These are phyloP conservation scores for Aureobasidium sp. DNA, from an alignment of 2,329 filamentous ascomycete genomes.

Conservation along the genomic window DNA sequence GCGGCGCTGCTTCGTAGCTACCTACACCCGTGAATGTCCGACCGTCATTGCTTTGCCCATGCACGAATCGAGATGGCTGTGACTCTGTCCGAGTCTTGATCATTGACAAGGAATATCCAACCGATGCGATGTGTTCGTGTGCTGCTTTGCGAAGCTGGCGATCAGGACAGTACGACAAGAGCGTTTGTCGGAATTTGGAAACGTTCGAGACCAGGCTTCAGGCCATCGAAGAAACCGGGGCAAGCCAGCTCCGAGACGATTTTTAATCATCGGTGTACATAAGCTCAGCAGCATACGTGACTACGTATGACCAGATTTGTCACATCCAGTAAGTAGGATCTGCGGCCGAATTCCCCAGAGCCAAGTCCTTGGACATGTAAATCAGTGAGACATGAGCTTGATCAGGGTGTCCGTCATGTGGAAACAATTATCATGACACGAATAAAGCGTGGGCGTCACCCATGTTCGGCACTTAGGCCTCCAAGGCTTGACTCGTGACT, in stretches of 20 bases:
- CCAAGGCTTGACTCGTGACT: neutral
- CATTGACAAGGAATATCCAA: neutral
- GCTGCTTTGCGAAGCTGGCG: neutral
- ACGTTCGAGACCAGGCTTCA: constrained; percentile 8
- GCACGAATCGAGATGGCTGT: neutral
- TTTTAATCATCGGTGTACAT: neutral
- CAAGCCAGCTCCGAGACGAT: neutral
- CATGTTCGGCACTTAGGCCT: neutral
- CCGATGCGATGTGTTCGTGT: neutral
- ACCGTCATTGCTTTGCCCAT: neutral
- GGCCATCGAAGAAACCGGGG: neutral
- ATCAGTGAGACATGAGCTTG: constrained; percentile 8
- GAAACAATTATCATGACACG: neutral
- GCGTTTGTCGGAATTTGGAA: neutral
- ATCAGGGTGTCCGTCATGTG: neutral
- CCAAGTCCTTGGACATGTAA: neutral
- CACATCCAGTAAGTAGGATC: neutral
- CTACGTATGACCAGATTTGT: constrained; percentile 6
- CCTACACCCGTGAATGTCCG: constrained; percentile 10
- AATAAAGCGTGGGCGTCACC: neutral
- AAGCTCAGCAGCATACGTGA: neutral
- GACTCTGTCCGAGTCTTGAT: neutral
- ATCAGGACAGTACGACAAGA: neutral
- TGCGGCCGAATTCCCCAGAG: constrained; percentile 5
- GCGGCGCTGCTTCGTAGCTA: constrained; percentile 14